A percentile compares a stretch with the other conserved stretches of the same genome.
These are phyloP conservation scores for Pseudocercospora fuligena DNA, from an alignment of 2,329 filamentous ascomycete species.

Conservation along the genomic window DNA sequence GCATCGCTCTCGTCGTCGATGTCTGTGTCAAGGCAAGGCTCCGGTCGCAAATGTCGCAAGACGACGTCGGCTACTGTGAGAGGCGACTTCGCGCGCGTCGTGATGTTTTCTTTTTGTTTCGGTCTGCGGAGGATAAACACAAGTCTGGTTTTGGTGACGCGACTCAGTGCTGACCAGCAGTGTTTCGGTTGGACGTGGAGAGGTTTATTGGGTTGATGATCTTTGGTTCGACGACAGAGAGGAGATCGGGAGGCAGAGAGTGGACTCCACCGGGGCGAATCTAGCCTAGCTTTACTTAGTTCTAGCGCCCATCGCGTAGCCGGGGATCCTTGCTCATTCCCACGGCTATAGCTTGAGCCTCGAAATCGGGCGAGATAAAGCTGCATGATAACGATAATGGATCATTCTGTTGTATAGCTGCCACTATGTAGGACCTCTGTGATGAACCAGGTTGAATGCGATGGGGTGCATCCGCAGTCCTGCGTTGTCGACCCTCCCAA, in stretches of 20 bases:
- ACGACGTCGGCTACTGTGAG: not conserved
- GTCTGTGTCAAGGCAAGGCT: not conserved
- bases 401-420: not conserved
- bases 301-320: too few relatives aligned
- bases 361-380: too few relatives aligned
- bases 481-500: not conserved
- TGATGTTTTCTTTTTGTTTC: constrained; percentile 8
- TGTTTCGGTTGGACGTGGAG: constrained; percentile 2
- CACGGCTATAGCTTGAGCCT: not conserved
- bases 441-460: not conserved
- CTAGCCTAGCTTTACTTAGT: too few relatives aligned
- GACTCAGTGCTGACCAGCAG: constrained; percentile 1
- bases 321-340: too few relatives aligned
- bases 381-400: not conserved
- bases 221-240: not conserved
- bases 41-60: constrained; percentile 15
- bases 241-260: not conserved
- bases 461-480: not conserved
- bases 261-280: too few relatives aligned
- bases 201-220: not conserved
- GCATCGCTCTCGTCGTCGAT: constrained; percentile 18
- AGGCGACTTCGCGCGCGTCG: not conserved
- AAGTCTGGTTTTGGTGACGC: not conserved
- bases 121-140: not conserved
- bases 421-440: not conserved